Evolutionary conservation across 78 protist genomes (phyloP).

Genomic region (Salpingoeca rosetta): DNA sequence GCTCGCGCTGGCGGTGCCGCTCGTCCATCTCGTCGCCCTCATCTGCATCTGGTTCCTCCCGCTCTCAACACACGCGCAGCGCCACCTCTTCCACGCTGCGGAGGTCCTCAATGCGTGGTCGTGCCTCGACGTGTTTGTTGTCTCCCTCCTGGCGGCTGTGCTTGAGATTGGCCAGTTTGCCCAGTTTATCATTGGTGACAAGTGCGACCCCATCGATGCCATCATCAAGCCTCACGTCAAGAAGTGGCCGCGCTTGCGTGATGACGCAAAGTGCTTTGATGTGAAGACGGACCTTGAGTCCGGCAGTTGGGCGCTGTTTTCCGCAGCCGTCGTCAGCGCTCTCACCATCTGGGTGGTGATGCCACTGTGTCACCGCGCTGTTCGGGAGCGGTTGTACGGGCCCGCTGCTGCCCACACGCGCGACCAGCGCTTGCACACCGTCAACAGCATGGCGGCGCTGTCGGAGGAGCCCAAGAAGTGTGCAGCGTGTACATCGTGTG

Average conservation of each 20-base stretch:
- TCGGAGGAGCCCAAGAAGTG: too few relatives aligned
- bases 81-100: not conserved
- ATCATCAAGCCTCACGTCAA: conserved; percentile 2
- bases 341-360: not conserved
- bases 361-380: conserved; percentile 4
- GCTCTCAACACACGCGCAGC: conserved; percentile 13
- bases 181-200: conserved; percentile 29
- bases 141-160: conserved; percentile 34
- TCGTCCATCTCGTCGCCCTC: conserved; percentile 9
- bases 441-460: not conserved
- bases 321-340: conserved; percentile 5
- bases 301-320: conserved; percentile 49
- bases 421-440: not conserved
- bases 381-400: not conserved
- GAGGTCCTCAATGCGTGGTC: conserved; percentile 49
- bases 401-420: too few relatives aligned
- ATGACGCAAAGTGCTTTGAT: conserved; percentile 29
- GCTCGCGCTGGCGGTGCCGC: conserved; percentile 24
- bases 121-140: conserved; percentile 43
- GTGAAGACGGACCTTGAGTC: conserved; percentile 16
- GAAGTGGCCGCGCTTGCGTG: too few relatives aligned
- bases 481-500: too few relatives aligned
- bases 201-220: conserved; percentile 38
- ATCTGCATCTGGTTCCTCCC: conserved; percentile 33
- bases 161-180: conserved; percentile 37